Evolutionary conservation across 495 filamentous ascomycete genomes (phyloP), one percentile per base, ranked within the genome.

Genomic region (Corynascus novoguineensis): DNA sequence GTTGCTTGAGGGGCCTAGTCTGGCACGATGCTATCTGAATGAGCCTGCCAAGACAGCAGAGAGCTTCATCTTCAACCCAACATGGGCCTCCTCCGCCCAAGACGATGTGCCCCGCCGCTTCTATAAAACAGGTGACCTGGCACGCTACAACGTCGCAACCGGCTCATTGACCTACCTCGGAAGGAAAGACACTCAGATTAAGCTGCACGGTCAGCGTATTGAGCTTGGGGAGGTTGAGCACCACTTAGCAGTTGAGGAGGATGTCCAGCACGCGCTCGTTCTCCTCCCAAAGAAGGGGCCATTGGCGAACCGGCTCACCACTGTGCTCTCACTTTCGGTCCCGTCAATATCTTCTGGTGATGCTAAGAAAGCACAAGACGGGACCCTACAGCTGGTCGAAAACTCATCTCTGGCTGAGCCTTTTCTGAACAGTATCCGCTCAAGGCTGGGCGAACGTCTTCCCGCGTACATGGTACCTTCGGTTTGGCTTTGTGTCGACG

Each of bases 51-150:
- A 71, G 58, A 77, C 75, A 0, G 55, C 40, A 3, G 57, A 53
- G 12, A 64, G 66, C 0, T 78, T 75, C 51, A 63, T 83, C 19
- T 19, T 10, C 6, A 47, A 37, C n/a, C 53, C 45, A 1, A 41
- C 42, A 5, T 62, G 60, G 53, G 45, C 57, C n/a, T 15, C 50
- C 9, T 19, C 34, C 17, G 21, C 17, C 28, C 38, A 38, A 19
- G 42, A 32, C 22, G 4, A 44, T 11, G 1, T 31, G 11, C 10
- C 25, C 11, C 58, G 62, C 4, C 62, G 65, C 6, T 61, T 85
- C 22, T 86, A 86, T 68, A 82, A 81, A 64, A 84, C 83, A 1
- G 81, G 83, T 8, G 82, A 85, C 53, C 58, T 84, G 47, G 81
- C 78, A 10, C 72, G 78, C 17, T 83, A 83, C 60, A 66, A 73